Conservation (phyloP, 2,329 filamentous ascomycete genomes). For the Neofusicoccum umdonicola region DNA sequence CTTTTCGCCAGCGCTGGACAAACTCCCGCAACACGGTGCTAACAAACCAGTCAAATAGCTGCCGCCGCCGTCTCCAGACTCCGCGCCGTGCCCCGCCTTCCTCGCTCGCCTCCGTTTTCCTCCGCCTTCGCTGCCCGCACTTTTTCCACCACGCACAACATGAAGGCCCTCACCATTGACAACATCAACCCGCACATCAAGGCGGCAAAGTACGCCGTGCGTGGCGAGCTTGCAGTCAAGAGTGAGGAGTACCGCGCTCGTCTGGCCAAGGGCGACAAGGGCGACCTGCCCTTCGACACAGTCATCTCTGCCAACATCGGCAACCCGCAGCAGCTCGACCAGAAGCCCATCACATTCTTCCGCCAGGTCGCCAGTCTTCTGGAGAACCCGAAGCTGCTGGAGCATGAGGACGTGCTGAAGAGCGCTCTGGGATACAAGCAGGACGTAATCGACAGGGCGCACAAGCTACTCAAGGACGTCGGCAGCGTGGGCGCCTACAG, state of each 20-base stretch:
- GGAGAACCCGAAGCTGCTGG: constrained; percentile 82
- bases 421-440: constrained; percentile 78
- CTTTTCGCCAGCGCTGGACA: not conserved
- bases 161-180: constrained; percentile 60
- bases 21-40: not conserved
- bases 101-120: not conserved
- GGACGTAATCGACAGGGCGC: constrained; percentile 83
- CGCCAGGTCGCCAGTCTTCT: constrained; percentile 90
- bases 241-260: constrained; percentile 84
- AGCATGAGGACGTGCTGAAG: constrained; percentile 77
- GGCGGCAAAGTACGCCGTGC: constrained; percentile 90
- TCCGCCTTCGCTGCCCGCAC: not conserved
- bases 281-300: constrained; percentile 75
- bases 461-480: constrained; percentile 74
- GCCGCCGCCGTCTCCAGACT: not conserved
- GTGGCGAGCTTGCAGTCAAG: constrained; percentile 90
- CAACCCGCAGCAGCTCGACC: constrained; percentile 97
- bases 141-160: constrained; percentile 11
- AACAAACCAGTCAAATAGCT: not conserved
- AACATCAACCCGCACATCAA: constrained; percentile 92
- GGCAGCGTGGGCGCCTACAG: constrained; percentile 96
- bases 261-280: constrained; percentile 60
- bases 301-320: constrained; percentile 98
- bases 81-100: not conserved
- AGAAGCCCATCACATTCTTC: constrained; percentile 99